Evolutionary conservation across 2,329 filamentous ascomycete species (phyloP).

Genomic region (Clonostachys rosea): DNA sequence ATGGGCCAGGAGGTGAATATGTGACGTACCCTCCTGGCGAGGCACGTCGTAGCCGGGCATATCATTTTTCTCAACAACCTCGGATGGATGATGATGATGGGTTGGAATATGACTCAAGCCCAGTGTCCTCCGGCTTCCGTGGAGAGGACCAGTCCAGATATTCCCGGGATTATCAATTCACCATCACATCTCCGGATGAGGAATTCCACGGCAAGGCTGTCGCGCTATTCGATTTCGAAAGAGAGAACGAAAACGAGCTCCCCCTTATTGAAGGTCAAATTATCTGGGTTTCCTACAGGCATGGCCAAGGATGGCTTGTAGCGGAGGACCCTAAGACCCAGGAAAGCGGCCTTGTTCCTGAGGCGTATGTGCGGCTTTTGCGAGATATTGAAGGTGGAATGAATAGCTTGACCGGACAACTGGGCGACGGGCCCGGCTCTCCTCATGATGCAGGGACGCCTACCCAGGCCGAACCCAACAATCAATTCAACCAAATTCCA

Average conservation of each 20-base stretch:
- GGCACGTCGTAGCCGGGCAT: slow-evolving; percentile 49
- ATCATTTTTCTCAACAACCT: slow-evolving; percentile 35
- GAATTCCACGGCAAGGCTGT: slow-evolving; percentile 97
- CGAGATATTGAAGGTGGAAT: slow-evolving; percentile 91
- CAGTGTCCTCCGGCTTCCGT: slow-evolving; percentile 50
- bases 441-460: slow-evolving; percentile 56
- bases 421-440: slow-evolving; percentile 44
- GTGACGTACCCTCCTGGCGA: slow-evolving; percentile 72
- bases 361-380: slow-evolving; percentile 90
- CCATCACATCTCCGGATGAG: slow-evolving; percentile 90
- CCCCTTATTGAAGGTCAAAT: slow-evolving; percentile 91
- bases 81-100: slow-evolving; percentile 41
- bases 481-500: slow-evolving; percentile 42
- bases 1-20: slow-evolving; percentile 74
- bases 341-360: slow-evolving; percentile 91
- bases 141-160: slow-evolving; percentile 73
- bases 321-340: slow-evolving; percentile 92
- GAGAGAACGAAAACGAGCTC: slow-evolving; percentile 95
- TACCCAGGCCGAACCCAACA: slow-evolving; percentile 49
- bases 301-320: slow-evolving; percentile 96
- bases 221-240: slow-evolving; percentile 88
- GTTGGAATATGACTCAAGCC: slow-evolving; percentile 51
- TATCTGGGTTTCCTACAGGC: slow-evolving; percentile 92
- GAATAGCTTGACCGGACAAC: slow-evolving; percentile 63
- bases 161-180: slow-evolving; percentile 90